Conservation (phyloP, 78 protist species). For the Anaeramoeba flamelloides region DNA sequence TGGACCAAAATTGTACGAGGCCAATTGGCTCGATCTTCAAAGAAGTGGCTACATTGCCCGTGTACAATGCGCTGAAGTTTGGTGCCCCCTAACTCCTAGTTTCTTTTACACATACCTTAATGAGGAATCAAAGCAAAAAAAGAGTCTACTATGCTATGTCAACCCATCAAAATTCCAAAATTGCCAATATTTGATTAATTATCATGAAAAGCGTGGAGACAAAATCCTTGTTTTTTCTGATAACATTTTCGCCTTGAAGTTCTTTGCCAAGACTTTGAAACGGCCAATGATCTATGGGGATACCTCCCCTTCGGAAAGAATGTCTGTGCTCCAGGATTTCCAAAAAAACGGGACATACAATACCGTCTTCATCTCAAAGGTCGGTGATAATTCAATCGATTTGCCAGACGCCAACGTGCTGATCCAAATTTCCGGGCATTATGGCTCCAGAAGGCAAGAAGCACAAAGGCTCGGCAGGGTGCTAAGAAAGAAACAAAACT, state of each 20-base stretch:
- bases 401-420: constrained; percentile 88
- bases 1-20: constrained; percentile 99
- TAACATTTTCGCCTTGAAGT: constrained; percentile 46
- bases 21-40: constrained; percentile 94
- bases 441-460: constrained; percentile 81
- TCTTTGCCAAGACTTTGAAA: constrained; percentile 46
- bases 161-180: constrained; percentile 80
- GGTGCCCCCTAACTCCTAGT: constrained; percentile 77
- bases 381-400: constrained; percentile 91
- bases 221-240: constrained; percentile 78
- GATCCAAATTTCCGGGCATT: constrained; percentile 82
- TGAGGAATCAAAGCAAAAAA: neutral
- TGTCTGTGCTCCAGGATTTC: constrained; percentile 5
- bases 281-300: constrained; percentile 51
- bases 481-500: neutral
- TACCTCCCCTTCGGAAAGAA: constrained; percentile 46
- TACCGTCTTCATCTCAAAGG: constrained; percentile 62
- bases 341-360: constrained; percentile 10
- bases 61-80: constrained; percentile 55
- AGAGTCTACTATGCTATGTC: constrained; percentile 48
- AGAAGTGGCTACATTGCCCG: constrained; percentile 44
- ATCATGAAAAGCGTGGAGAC: constrained; percentile 73
- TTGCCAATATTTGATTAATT: constrained; percentile 57
- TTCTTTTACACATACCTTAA: constrained; percentile 57
- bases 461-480: constrained; percentile 90